Evolutionary conservation across 176 grass and related monocot genomes (phyloP).

Genomic region (Aegilops sharonensis): DNA sequence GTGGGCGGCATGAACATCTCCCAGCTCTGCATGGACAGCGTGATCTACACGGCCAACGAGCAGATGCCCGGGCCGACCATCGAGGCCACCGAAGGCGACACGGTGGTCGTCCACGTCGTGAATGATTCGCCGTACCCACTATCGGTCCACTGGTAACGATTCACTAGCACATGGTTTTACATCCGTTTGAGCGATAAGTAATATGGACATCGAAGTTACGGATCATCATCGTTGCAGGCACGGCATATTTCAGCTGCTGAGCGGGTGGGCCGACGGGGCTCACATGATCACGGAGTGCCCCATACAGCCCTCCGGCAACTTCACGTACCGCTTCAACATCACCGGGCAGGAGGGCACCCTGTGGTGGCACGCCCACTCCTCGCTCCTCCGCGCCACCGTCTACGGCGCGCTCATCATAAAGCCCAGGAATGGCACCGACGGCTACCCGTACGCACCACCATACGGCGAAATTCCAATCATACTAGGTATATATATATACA

Average conservation of each 20-base stretch:
- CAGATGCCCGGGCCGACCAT: slow-evolving; percentile 37
- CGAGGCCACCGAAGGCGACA: slow-evolving; percentile 43
- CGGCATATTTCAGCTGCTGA: slow-evolving; percentile 57
- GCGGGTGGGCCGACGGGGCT: slow-evolving; percentile 75
- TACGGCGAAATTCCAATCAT: slow-evolving; percentile 45
- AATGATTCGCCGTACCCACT: slow-evolving; percentile 35
- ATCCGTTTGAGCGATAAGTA: no score
- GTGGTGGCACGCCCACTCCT: slow-evolving; percentile 84
- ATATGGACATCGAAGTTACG: no score
- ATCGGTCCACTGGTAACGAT: slow-evolving; percentile 27
- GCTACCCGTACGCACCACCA: slow-evolving; percentile 43
- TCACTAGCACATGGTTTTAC: background rate
- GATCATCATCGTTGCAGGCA: slow-evolving; percentile 42
- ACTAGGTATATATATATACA: background rate
- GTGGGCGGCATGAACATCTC: slow-evolving; percentile 14
- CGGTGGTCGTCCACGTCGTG: slow-evolving; percentile 27
- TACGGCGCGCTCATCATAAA: slow-evolving; percentile 57
- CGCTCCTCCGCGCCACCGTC: slow-evolving; percentile 51
- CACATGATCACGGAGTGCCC: slow-evolving; percentile 79
- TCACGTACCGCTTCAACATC: slow-evolving; percentile 60
- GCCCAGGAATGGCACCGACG: background rate
- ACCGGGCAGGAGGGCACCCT: slow-evolving; percentile 75
- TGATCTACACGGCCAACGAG: slow-evolving; percentile 32
- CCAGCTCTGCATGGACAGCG: slow-evolving; percentile 20
- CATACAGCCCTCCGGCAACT: slow-evolving; percentile 44